Conservation (phyloP, 768 basidiomycete species). For the Lactarius deliciosus region DNA sequence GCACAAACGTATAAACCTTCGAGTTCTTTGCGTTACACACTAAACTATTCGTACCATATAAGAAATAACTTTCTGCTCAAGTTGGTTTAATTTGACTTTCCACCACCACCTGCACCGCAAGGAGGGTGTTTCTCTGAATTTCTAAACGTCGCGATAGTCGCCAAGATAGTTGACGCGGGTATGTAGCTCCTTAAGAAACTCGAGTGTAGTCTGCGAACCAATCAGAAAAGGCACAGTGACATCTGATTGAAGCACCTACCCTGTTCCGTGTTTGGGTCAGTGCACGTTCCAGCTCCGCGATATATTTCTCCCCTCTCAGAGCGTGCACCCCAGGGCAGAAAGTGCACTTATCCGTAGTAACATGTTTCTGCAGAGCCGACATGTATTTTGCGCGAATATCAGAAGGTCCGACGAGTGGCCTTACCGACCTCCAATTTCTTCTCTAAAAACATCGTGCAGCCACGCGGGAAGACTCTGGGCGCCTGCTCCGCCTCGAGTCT, state of each 20-base stretch:
- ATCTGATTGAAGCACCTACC: not conserved
- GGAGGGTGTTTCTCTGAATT: too few relatives aligned
- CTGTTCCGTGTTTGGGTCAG: too few relatives aligned
- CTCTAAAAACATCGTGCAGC: not conserved
- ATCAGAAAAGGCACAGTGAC: not conserved
- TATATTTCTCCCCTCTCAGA: not conserved
- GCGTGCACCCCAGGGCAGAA: not conserved
- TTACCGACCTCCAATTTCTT: not conserved
- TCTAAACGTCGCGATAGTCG: too few relatives aligned
- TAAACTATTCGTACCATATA: too few relatives aligned
- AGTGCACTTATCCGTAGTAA: not conserved
- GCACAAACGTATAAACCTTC: too few relatives aligned
- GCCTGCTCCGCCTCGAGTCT: not conserved
- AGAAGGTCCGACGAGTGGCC: not conserved
- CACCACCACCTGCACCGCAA: not conserved
- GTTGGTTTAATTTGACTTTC: not conserved
- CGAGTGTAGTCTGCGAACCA: too few relatives aligned
- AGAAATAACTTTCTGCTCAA: not conserved
- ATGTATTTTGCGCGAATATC: conserved; percentile 1
- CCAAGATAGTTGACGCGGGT: too few relatives aligned
- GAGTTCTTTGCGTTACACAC: too few relatives aligned
- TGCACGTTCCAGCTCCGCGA: not conserved
- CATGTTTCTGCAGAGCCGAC: not conserved
- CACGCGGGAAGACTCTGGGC: not conserved
- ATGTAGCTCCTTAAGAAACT: too few relatives aligned